phyloP scores from a whole-genome alignment of 2,329 filamentous ascomycete genomes.

The Claviceps sp. region DNA sequence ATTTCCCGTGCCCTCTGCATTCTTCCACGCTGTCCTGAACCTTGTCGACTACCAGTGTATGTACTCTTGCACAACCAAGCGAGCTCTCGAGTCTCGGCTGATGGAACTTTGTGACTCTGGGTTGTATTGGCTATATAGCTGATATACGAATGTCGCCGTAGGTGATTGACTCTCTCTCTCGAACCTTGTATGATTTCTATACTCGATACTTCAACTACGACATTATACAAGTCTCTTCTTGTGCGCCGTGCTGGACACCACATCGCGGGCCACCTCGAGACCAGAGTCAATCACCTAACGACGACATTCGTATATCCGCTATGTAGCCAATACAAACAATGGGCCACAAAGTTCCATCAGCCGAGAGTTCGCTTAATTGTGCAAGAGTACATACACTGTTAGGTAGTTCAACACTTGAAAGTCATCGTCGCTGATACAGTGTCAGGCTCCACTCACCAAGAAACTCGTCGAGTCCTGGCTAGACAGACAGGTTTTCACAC shows the following conservation, averaged over 20 bases:
- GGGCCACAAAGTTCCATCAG: conserved; percentile 2
- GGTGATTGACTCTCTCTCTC: too few relatives aligned
- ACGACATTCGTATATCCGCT: too few relatives aligned
- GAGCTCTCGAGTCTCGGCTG: conserved; percentile 4
- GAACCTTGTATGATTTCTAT: too few relatives aligned
- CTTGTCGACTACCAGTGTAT: neutral
- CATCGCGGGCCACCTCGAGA: too few relatives aligned
- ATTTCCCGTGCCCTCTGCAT: too few relatives aligned
- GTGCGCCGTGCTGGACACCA: too few relatives aligned
- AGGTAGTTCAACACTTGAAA: neutral
- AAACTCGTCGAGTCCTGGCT: neutral
- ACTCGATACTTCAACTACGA: too few relatives aligned
- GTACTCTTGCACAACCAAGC: conserved; percentile 6
- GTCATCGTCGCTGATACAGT: neutral
- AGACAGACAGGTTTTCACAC: neutral
- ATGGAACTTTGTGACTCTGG: conserved; percentile 1
- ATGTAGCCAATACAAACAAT: neutral
- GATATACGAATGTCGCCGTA: too few relatives aligned
- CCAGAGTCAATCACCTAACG: too few relatives aligned
- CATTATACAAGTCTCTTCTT: too few relatives aligned
- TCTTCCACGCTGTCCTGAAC: too few relatives aligned
- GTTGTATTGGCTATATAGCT: neutral
- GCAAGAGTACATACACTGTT: neutral
- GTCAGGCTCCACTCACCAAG: conserved; percentile 1
- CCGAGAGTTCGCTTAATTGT: conserved; percentile 9